Percentiles rank a stretch among this genome's conserved stretches.
Evolutionary conservation across 78 protist genomes (phyloP).

Genomic region (Dictyostelium brefeldianum): DNA sequence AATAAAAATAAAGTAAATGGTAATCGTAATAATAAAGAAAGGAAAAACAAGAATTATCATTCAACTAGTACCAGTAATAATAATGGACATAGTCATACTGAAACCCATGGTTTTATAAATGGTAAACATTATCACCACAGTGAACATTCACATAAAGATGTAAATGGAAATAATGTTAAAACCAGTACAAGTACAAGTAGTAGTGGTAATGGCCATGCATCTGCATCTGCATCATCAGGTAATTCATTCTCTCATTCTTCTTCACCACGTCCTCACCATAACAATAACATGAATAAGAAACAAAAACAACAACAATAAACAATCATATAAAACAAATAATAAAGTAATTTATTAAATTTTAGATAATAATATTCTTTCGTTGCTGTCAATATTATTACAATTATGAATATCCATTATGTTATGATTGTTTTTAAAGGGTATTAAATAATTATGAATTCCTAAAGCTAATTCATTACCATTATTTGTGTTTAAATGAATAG

Average conservation of each 20-base stretch:
- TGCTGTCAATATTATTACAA: too few relatives aligned
- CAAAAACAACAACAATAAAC: background rate
- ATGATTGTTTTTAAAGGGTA: too few relatives aligned
- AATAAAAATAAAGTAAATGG: too few relatives aligned
- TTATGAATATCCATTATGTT: too few relatives aligned
- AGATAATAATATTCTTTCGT: too few relatives aligned
- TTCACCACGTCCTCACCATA: background rate
- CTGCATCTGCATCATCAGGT: background rate
- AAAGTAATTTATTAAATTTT: background rate
- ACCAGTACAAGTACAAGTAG: background rate
- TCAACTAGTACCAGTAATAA: background rate
- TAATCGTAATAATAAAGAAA: background rate
- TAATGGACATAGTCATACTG: too few relatives aligned
- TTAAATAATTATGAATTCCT: too few relatives aligned
- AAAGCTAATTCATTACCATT: too few relatives aligned
- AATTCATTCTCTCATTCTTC: background rate
- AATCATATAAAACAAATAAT: background rate
- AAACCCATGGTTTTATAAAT: too few relatives aligned
- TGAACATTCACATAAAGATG: background rate
- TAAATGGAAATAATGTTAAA: background rate
- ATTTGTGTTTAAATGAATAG: too few relatives aligned
- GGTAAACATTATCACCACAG: background rate
- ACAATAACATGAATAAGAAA: background rate
- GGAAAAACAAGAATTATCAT: background rate
- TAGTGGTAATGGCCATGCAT: conserved; percentile 6